A percentile compares a stretch with the other conserved stretches of the same genome.
Evolutionary conservation across 495 filamentous ascomycete genomes (phyloP).

Genomic region (Podospora anserina): DNA sequence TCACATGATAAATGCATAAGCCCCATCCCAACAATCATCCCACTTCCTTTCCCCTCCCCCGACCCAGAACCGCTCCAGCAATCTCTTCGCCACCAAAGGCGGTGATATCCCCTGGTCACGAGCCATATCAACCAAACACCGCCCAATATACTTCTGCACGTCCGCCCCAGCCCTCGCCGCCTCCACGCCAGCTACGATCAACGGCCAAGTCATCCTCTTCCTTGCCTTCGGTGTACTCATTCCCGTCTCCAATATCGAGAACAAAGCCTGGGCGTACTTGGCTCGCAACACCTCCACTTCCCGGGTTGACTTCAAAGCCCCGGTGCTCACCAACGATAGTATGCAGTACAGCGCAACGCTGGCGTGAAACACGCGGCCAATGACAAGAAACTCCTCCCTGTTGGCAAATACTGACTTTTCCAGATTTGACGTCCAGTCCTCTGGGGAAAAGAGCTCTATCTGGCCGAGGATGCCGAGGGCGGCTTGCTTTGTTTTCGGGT

Average conservation of each 20-base stretch:
- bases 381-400: conserved; percentile 26
- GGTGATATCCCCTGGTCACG: conserved; percentile 24
- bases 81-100: conserved; percentile 26
- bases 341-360: conserved; percentile 37
- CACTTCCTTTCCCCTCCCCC: conserved; percentile 21
- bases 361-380: conserved; percentile 25
- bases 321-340: conserved; percentile 27
- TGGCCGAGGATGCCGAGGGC: conserved; percentile 21
- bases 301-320: neutral
- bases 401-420: conserved; percentile 1
- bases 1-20: conserved; percentile 12
- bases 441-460: conserved; percentile 27
- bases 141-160: conserved; percentile 26
- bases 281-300: conserved; percentile 4
- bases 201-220: conserved; percentile 31
- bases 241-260: conserved; percentile 21
- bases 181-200: conserved; percentile 36
- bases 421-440: conserved; percentile 27
- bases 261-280: conserved; percentile 10
- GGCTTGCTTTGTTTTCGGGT: conserved; percentile 10
- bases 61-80: conserved; percentile 35
- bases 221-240: conserved; percentile 12
- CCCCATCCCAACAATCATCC: conserved; percentile 34
- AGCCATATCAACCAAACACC: conserved; percentile 24
- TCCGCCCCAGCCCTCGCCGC: conserved; percentile 19